Conservation (phyloP, 2,329 filamentous ascomycete genomes). For the Trichoderma gracile region DNA sequence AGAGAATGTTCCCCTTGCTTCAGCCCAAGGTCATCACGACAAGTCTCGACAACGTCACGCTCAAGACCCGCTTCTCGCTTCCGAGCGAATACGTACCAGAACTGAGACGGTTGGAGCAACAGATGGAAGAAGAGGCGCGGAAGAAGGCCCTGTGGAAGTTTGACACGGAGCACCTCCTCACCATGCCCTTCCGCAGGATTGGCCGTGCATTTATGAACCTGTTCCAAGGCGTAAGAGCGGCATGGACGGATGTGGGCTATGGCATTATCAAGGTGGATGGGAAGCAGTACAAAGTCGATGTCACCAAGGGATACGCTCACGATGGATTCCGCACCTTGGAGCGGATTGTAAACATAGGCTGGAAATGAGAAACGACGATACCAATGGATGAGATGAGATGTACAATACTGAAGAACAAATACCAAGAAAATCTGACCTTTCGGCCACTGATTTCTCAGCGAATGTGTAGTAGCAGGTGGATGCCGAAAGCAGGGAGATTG, state of each 20-base stretch:
- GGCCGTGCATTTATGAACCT: constrained; percentile 44
- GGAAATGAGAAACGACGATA: constrained; percentile 23
- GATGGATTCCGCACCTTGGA: constrained; percentile 62
- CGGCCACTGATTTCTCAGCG: no score
- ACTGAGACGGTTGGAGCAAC: constrained; percentile 35
- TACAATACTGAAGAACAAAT: not conserved
- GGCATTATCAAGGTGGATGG: constrained; percentile 51
- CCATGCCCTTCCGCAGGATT: constrained; percentile 57
- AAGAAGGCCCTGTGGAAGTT: constrained; percentile 48
- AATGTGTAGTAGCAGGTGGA: no score
- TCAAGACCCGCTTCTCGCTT: constrained; percentile 44
- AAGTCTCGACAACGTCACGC: constrained; percentile 37
- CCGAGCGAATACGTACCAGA: constrained; percentile 43
- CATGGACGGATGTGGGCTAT: constrained; percentile 60
- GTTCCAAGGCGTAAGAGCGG: constrained; percentile 50
- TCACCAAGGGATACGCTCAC: constrained; percentile 57
- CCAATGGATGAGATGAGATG: no score
- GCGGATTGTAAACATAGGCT: constrained; percentile 47
- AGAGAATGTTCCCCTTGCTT: constrained; percentile 52
- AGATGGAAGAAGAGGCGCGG: constrained; percentile 42
- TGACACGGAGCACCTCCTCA: constrained; percentile 57
- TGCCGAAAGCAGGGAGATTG: no score
- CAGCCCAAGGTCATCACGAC: constrained; percentile 46
- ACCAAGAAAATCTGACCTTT: no score
- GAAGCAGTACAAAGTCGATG: constrained; percentile 58